These are phyloP conservation scores for Nevesoporus exiguus DNA, from an alignment of 768 basidiomycete species.

Conservation along the genomic window DNA sequence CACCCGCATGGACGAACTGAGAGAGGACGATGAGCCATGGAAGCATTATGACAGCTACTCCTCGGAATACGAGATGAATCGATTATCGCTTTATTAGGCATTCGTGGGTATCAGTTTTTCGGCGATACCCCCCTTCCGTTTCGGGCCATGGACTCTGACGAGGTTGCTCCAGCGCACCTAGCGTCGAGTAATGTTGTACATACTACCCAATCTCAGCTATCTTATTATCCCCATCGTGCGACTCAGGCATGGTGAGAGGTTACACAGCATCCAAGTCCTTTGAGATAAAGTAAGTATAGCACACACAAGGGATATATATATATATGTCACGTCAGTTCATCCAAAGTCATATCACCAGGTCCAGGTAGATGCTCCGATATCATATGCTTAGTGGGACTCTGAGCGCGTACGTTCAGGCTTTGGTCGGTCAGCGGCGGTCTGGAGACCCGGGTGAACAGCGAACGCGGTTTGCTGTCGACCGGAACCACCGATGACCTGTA, in stretches of 20 bases:
- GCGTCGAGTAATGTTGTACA: neutral
- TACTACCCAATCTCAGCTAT: neutral
- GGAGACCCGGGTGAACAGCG: slow-evolving; percentile 43
- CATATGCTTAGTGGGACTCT: slow-evolving; percentile 14
- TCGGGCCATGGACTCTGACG: neutral
- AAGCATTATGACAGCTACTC: slow-evolving; percentile 21
- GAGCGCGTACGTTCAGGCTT: slow-evolving; percentile 33
- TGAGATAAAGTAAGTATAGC: slow-evolving; percentile 13
- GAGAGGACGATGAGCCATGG: slow-evolving; percentile 33
- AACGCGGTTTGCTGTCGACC: slow-evolving; percentile 49
- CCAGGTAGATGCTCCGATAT: slow-evolving; percentile 35
- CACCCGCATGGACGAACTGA: slow-evolving; percentile 24
- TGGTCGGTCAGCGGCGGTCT: slow-evolving; percentile 47
- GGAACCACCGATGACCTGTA: slow-evolving; percentile 58
- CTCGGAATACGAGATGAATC: slow-evolving; percentile 16
- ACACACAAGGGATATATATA: neutral
- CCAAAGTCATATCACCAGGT: slow-evolving; percentile 50
- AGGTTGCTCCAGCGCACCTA: neutral
- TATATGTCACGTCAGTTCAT: slow-evolving; percentile 38
- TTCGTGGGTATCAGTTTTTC: neutral
- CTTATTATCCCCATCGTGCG: neutral
- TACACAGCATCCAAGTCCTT: too few relatives aligned
- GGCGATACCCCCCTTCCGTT: neutral
- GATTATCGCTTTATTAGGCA: slow-evolving; percentile 5
- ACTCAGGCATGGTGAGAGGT: too few relatives aligned